A percentile compares a stretch with the other conserved stretches of the same genome.
Conservation (phyloP, 1,139 yeast genomes). For the Candida sojae region DNA sequence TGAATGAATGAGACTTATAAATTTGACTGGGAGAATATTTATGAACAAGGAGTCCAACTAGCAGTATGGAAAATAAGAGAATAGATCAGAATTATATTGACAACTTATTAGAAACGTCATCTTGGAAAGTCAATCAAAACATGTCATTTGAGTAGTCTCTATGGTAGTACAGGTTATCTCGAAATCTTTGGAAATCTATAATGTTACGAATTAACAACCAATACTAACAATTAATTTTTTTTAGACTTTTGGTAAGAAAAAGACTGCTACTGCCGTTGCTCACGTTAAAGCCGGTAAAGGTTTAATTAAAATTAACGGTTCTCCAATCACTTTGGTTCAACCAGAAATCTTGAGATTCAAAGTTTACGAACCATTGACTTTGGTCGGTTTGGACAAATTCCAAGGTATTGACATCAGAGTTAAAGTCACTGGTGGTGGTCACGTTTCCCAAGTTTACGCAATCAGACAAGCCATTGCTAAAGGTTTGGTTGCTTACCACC, state of each 20-base stretch:
- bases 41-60: too few species aligned
- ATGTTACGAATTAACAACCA: background rate
- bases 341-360: slow-evolving; percentile 99
- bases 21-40: too few species aligned
- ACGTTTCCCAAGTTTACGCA: slow-evolving; percentile 99
- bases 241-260: slow-evolving; percentile 99
- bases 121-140: too few species aligned
- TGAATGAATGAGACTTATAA: too few species aligned
- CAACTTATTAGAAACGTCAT: too few species aligned
- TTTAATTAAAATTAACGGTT: slow-evolving; percentile 98
- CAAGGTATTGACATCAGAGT: slow-evolving; percentile 98
- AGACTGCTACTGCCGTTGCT: slow-evolving; percentile 99
- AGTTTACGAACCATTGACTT: slow-evolving; percentile 98
- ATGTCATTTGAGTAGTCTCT: too few species aligned
- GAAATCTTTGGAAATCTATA: too few species aligned
- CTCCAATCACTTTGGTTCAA: slow-evolving; percentile 98
- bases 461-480: slow-evolving; percentile 99
- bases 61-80: too few species aligned
- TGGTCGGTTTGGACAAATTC: slow-evolving; percentile 98
- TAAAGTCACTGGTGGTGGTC: slow-evolving; percentile 99
- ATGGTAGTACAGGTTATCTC: too few species aligned
- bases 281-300: slow-evolving; percentile 99
- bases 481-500: slow-evolving; percentile 99
- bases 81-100: too few species aligned
- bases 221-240: slow-evolving; percentile 32